These are phyloP conservation scores for Acanthamoeba lenticulata DNA, from an alignment of 208 protist species.

Conservation along the genomic window DNA sequence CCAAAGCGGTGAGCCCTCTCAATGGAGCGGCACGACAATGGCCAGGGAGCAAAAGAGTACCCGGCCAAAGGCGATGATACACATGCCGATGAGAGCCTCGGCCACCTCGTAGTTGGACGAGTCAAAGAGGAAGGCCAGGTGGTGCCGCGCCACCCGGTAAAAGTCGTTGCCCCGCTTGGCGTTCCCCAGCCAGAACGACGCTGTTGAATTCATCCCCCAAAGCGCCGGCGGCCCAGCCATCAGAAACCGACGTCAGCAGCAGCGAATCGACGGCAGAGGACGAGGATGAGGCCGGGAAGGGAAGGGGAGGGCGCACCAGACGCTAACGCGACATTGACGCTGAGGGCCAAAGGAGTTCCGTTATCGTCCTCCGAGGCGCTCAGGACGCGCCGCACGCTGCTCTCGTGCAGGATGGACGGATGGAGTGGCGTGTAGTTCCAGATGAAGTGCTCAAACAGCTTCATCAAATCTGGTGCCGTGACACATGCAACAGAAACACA, in stretches of 20 bases:
- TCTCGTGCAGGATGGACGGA: slow-evolving; percentile 42
- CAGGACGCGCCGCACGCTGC: slow-evolving; percentile 11
- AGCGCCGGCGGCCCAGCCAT: too few relatives aligned
- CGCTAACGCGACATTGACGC: slow-evolving; percentile 38
- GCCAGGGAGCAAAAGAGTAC: background rate
- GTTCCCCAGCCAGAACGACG: background rate
- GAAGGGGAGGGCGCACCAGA: background rate
- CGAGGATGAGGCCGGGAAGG: background rate
- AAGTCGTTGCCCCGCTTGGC: slow-evolving; percentile 48
- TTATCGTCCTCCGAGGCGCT: background rate
- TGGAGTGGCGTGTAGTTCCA: slow-evolving; percentile 46
- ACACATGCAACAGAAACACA: background rate
- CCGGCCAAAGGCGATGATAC: background rate
- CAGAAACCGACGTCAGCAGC: too few relatives aligned
- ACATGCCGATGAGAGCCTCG: slow-evolving; percentile 31
- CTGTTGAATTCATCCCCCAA: too few relatives aligned
- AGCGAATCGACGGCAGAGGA: background rate
- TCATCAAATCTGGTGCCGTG: background rate
- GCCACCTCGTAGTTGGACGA: slow-evolving; percentile 32
- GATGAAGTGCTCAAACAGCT: background rate
- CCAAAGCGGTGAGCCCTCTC: too few relatives aligned
- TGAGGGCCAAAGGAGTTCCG: slow-evolving; percentile 19
- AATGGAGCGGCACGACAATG: too few relatives aligned
- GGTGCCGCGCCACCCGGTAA: slow-evolving; percentile 8
- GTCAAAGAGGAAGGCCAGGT: slow-evolving; percentile 56